phyloP scores from a whole-genome alignment of 306 rosid genomes.

The Cajanus cajan region DNA sequence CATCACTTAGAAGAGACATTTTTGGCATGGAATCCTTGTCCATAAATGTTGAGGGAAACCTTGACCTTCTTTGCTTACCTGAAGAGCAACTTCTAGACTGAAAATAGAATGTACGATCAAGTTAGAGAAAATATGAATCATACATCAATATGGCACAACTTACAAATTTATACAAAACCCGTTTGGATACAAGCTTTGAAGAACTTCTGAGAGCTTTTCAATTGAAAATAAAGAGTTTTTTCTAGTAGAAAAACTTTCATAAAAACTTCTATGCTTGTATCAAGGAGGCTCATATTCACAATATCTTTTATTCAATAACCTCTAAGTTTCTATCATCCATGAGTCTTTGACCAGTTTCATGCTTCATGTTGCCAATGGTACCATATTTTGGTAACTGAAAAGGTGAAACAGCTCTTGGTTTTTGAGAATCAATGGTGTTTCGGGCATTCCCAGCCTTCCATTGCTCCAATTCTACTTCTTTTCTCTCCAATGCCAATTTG shows the following conservation, averaged over 20 bases:
- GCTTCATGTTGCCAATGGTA: slow-evolving; percentile 38
- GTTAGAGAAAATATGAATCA: slow-evolving; percentile 3
- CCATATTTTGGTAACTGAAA: slow-evolving; percentile 67
- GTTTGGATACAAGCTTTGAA: neutral
- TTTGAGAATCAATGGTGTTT: slow-evolving; percentile 55
- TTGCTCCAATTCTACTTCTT: slow-evolving; percentile 80
- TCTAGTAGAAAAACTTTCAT: no score
- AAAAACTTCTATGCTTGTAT: no score
- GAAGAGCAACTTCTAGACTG: slow-evolving; percentile 97
- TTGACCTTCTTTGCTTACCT: slow-evolving; percentile 88
- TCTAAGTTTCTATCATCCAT: slow-evolving; percentile 59
- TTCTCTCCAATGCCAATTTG: slow-evolving; percentile 70
- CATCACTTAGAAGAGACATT: slow-evolving; percentile 64
- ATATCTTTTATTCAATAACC: slow-evolving; percentile 37
- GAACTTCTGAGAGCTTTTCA: no score
- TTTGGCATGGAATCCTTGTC: slow-evolving; percentile 67
- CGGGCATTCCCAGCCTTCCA: slow-evolving; percentile 53
- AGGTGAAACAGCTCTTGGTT: slow-evolving; percentile 80
- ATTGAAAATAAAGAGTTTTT: no score
- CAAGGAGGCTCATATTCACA: no score
- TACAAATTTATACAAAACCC: neutral
- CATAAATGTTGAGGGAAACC: slow-evolving; percentile 65
- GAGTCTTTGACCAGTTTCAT: slow-evolving; percentile 53
- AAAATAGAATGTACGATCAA: slow-evolving; percentile 19
- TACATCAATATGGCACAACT: neutral